Evolutionary conservation across 1,284 basidiomycete genomes (phyloP).

Genomic region (Melampsora larici-populina): DNA sequence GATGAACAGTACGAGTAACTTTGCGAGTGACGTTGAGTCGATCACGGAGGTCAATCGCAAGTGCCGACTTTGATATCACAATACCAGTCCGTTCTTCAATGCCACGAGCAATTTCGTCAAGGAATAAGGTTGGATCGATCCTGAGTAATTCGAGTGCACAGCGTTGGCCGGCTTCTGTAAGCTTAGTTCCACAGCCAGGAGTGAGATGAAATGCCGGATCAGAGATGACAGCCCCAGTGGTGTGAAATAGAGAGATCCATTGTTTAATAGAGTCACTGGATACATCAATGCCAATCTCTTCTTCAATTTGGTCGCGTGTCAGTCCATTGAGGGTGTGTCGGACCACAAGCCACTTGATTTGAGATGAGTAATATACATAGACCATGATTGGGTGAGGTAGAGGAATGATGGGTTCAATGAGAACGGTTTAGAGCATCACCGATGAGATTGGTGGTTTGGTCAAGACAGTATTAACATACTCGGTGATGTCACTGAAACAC

Average conservation of each 20-base stretch:
- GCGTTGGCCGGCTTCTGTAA: not conserved
- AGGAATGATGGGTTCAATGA: too few relatives aligned
- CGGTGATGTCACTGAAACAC: too few relatives aligned
- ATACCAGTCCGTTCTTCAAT: not conserved
- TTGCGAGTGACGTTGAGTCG: not conserved
- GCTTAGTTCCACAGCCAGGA: not conserved
- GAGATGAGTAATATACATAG: too few relatives aligned
- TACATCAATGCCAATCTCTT: too few relatives aligned
- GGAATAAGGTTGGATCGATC: not conserved
- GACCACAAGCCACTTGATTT: too few relatives aligned
- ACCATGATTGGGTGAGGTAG: too few relatives aligned
- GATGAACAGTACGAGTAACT: slow-evolving; percentile 3
- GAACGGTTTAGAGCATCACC: too few relatives aligned
- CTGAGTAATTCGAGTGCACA: not conserved
- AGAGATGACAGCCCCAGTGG: not conserved
- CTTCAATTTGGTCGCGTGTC: too few relatives aligned
- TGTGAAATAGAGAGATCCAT: too few relatives aligned
- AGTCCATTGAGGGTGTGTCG: too few relatives aligned
- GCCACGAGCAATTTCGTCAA: not conserved
- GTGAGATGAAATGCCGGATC: not conserved
- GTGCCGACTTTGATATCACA: not conserved
- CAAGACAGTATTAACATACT: too few relatives aligned
- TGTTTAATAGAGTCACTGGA: not conserved
- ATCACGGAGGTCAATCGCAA: not conserved
- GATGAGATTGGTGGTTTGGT: too few relatives aligned